Evolutionary conservation across 495 filamentous ascomycete genomes (phyloP).

Genomic region (Aspergillus coremiiformis): DNA sequence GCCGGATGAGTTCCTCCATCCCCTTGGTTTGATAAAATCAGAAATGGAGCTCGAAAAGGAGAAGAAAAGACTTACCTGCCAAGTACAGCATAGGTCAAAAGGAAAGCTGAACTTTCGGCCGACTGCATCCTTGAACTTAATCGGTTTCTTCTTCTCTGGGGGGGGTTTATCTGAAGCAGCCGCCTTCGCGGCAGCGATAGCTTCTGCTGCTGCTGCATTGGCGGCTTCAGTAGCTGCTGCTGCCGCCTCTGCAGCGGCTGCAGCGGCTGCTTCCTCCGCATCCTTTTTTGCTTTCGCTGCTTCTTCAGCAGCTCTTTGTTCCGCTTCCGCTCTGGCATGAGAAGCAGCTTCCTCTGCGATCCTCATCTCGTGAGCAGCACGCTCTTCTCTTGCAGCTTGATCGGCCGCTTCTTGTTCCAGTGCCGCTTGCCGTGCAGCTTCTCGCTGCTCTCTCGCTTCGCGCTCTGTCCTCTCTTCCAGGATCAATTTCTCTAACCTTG

Average conservation of each 20-base stretch:
- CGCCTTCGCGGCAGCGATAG: constrained; percentile 23
- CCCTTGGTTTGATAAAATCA: constrained; percentile 42
- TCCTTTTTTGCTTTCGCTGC: constrained; percentile 27
- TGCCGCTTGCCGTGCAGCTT: constrained; percentile 32
- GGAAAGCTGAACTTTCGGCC: constrained; percentile 83
- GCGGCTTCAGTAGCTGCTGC: constrained; percentile 17
- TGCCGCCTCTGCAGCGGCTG: constrained; percentile 19
- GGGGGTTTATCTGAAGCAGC: constrained; percentile 22
- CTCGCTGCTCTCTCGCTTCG: constrained; percentile 36
- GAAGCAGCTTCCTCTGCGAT: constrained; percentile 35
- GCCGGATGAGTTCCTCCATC: constrained; percentile 80
- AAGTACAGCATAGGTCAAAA: constrained; percentile 70
- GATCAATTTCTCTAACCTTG: constrained; percentile 45
- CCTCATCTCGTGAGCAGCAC: constrained; percentile 37
- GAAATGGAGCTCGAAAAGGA: background rate
- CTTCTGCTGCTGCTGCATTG: constrained; percentile 20
- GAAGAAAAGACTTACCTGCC: constrained; percentile 52
- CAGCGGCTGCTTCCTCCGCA: constrained; percentile 30
- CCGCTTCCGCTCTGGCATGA: constrained; percentile 41
- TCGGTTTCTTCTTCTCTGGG: constrained; percentile 51
- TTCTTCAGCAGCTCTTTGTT: constrained; percentile 36
- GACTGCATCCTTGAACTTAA: constrained; percentile 84
- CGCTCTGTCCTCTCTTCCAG: constrained; percentile 41
- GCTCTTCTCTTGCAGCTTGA: constrained; percentile 43
- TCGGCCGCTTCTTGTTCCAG: constrained; percentile 45